These are phyloP conservation scores for Eucommia ulmoides DNA, from an alignment of 257 asterid species.

Conservation along the genomic window DNA sequence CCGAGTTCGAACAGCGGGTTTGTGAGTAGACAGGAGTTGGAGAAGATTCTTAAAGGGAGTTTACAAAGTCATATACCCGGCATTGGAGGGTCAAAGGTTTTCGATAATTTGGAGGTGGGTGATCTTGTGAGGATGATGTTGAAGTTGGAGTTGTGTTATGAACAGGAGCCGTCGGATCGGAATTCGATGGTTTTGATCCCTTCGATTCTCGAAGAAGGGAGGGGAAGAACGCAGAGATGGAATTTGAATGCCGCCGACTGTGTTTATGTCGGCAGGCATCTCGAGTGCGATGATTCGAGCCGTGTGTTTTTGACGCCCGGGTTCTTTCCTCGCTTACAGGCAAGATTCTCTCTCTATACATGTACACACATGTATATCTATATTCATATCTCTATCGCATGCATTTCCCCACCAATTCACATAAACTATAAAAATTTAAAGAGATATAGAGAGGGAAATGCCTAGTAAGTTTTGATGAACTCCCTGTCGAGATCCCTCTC, in stretches of 20 bases:
- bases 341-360: too few relatives aligned
- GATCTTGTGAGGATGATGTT: slow-evolving; percentile 69
- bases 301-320: slow-evolving; percentile 62
- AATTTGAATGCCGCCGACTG: slow-evolving; percentile 23
- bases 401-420: too few relatives aligned
- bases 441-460: too few relatives aligned
- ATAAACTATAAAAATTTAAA: too few relatives aligned
- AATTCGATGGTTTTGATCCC: slow-evolving; percentile 48
- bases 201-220: slow-evolving; percentile 60
- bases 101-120: slow-evolving; percentile 42
- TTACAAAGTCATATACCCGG: slow-evolving; percentile 49
- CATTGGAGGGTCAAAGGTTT: slow-evolving; percentile 38
- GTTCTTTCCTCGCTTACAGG: slow-evolving; percentile 86
- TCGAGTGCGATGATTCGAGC: slow-evolving; percentile 67
- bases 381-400: too few relatives aligned
- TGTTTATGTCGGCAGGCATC: slow-evolving; percentile 60
- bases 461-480: too few relatives aligned
- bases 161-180: slow-evolving; percentile 50
- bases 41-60: slow-evolving; percentile 46
- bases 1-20: slow-evolving; percentile 40
- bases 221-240: slow-evolving; percentile 65
- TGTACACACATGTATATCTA: too few relatives aligned
- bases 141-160: slow-evolving; percentile 70
- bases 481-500: too few relatives aligned
- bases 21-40: slow-evolving; percentile 53